These are phyloP conservation scores for Plantago elongata DNA, from an alignment of 257 asterid genomes.

Conservation along the genomic window DNA sequence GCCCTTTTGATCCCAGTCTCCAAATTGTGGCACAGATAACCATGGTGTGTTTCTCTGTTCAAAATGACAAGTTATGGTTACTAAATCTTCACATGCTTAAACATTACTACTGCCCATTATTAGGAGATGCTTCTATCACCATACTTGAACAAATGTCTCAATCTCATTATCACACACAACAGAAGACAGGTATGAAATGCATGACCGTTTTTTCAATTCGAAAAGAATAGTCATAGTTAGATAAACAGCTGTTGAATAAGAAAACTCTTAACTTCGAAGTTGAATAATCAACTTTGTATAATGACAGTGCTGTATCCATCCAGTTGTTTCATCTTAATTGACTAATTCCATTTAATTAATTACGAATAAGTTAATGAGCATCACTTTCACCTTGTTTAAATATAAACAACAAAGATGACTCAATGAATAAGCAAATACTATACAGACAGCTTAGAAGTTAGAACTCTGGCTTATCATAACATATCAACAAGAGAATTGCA, in stretches of 20 bases:
- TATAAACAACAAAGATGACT: neutral
- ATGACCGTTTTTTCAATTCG: neutral
- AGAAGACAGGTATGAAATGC: neutral
- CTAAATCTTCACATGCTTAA: neutral
- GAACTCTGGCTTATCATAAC: too few species aligned
- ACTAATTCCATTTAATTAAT: neutral
- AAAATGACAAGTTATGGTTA: neutral
- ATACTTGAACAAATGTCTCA: neutral
- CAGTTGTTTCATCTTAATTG: neutral
- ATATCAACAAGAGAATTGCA: neutral
- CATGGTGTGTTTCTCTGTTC: constrained; percentile 56
- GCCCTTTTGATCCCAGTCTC: constrained; percentile 94
- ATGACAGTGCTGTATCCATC: neutral
- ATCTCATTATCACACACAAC: neutral
- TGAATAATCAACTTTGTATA: constrained; percentile 6
- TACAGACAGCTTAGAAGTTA: neutral
- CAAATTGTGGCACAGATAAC: constrained; percentile 93
- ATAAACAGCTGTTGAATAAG: constrained; percentile 6
- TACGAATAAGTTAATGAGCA: neutral
- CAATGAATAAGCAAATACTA: neutral
- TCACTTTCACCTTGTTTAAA: neutral
- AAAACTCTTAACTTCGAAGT: neutral
- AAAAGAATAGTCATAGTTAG: neutral
- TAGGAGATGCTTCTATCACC: neutral
- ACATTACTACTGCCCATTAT: neutral